Conservation (phyloP, 805 yeast species). For the Hanseniaspora thailandica region DNA sequence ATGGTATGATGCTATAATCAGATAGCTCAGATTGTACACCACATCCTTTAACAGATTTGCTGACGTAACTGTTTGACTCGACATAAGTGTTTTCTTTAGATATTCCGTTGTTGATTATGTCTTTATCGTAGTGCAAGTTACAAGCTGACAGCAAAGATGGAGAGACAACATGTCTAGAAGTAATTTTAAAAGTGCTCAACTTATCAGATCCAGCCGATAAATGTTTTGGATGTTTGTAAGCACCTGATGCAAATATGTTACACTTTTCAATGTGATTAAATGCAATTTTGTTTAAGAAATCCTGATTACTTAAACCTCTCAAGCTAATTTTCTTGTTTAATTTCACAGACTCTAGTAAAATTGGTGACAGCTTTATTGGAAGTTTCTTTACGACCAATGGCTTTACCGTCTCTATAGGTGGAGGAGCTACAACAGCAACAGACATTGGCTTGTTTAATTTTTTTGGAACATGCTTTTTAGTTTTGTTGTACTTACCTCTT, state of each 20-base stretch:
- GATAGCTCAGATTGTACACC: background rate
- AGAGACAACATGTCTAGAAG: background rate
- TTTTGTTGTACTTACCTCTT: slow-evolving; percentile 9
- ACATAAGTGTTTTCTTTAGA: background rate
- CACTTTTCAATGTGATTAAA: background rate
- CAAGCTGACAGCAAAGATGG: background rate
- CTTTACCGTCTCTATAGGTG: slow-evolving; percentile 13
- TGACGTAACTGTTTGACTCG: background rate
- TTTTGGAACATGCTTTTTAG: slow-evolving; percentile 41
- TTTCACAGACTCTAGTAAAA: background rate
- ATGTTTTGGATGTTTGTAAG: background rate
- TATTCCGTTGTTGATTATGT: background rate
- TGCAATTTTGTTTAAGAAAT: background rate
- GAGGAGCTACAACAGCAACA: slow-evolving; percentile 34
- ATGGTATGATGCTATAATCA: background rate
- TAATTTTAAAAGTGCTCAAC: background rate
- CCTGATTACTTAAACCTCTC: background rate
- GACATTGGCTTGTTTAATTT: slow-evolving; percentile 40
- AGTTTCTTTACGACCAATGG: background rate
- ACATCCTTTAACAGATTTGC: too few species aligned
- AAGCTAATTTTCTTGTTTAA: background rate
- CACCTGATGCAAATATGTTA: background rate
- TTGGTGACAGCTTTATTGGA: background rate
- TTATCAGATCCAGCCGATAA: background rate
- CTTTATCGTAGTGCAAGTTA: background rate